Evolutionary conservation across 1,139 yeast species (phyloP).

Genomic region (Debaryomycetaceae sp.): DNA sequence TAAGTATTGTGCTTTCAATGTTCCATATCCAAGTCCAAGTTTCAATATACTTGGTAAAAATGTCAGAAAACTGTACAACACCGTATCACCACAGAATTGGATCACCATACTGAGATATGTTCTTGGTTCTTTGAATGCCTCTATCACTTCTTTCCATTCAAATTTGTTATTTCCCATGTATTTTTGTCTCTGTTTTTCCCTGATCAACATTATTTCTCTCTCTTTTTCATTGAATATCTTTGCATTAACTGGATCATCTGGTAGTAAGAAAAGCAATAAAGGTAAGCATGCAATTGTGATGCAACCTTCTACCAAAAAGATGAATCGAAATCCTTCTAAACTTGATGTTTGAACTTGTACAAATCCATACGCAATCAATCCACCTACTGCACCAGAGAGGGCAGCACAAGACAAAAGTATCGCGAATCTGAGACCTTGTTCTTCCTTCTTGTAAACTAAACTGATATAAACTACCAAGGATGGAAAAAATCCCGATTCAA

Average conservation of each 20-base stretch:
- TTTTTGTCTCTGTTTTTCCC: slow-evolving; percentile 21
- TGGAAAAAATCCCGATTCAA: slow-evolving; percentile 27
- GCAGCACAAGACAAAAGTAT: slow-evolving; percentile 41
- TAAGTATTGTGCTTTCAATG: slow-evolving; percentile 43
- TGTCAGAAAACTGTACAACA: slow-evolving; percentile 47
- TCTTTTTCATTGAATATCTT: slow-evolving; percentile 19
- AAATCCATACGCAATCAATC: slow-evolving; percentile 41
- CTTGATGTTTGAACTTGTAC: slow-evolving; percentile 28
- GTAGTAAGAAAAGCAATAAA: slow-evolving; percentile 3
- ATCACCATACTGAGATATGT: slow-evolving; percentile 37
- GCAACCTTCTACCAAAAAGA: slow-evolving; percentile 29
- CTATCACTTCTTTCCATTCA: slow-evolving; percentile 37
- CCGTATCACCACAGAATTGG: slow-evolving; percentile 46
- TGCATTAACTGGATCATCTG: slow-evolving; percentile 7
- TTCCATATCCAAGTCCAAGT: slow-evolving; percentile 40
- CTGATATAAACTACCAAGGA: slow-evolving; percentile 38
- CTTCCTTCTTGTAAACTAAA: slow-evolving; percentile 35
- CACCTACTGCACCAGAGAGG: slow-evolving; percentile 41
- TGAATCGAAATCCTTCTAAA: slow-evolving; percentile 33
- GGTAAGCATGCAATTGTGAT: slow-evolving; percentile 23
- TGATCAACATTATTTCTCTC: slow-evolving; percentile 19
- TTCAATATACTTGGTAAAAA: slow-evolving; percentile 45
- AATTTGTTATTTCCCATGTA: slow-evolving; percentile 28
- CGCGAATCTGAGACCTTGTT: slow-evolving; percentile 42
- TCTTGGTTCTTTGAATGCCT: slow-evolving; percentile 38